Base-by-base conservation (phyloP, 2,329 filamentous ascomycete genomes). In the Arthrobotrys iridis region DNA sequence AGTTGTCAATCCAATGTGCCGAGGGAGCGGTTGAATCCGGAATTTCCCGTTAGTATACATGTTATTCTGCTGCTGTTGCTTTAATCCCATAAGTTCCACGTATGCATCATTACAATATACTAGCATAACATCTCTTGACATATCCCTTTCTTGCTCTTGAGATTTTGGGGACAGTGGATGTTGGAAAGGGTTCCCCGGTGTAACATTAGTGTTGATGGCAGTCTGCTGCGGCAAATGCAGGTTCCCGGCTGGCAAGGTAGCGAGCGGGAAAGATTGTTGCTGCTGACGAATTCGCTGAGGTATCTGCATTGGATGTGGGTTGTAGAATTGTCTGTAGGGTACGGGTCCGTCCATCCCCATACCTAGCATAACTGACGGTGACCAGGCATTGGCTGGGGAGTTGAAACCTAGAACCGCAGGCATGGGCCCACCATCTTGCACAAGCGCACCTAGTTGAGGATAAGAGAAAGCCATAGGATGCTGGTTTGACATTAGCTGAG, bases 351-450 rank as follows among this genome's bases (percentile, higher is more conserved):
- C 55, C 28, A 30, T 35, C 1, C 71, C 71, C 30, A 67, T 46
- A 3, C 62, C 37, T 4, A 58, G 57, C 22, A 63, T 75, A 2
- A 15, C 57, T 6, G 63, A 41, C n/a, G 71, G 63, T 13, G 71
- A 63, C 71, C 71, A 75, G 4, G 55, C 57, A 30, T 58, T 58
- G 13, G 71, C 57, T 7, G 71, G 71, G 11, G 71, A 75, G 41
- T 75, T 75, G 43, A 75, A 75, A 20, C 71, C 71, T 1, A 75
- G 48, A 45, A 75, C 71, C 1, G 71, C 71, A 28, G 71, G 71
- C 71, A 75, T 75, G 4, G 71, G 71, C 1, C 71, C 71, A n/a
- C 71, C 71, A 67, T 75, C 71, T 24, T 75, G 71, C n/a, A 75
- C 71, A 10, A 75, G 41, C 4, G 71, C 71, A 11, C 71, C 63